phyloP scores from a whole-genome alignment of 2,329 filamentous ascomycete species.

The Emergomyces pasteurianus region DNA sequence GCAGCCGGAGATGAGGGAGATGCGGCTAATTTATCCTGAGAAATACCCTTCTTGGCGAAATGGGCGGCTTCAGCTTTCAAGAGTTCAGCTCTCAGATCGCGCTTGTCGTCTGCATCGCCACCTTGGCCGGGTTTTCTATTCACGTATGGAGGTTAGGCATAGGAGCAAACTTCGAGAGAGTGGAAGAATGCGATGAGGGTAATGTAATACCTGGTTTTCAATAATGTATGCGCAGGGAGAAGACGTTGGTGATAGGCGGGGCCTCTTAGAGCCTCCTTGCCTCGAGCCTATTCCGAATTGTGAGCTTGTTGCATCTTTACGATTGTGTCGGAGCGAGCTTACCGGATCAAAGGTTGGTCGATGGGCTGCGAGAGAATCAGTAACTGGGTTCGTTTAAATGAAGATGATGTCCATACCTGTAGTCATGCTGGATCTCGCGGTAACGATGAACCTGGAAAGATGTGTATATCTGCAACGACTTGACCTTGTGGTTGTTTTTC shows the following conservation, averaged over 20 bases:
- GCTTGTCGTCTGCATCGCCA: constrained; percentile 58
- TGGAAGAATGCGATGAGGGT: not conserved
- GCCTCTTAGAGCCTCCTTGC: constrained; percentile 88
- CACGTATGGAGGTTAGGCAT: constrained; percentile 6
- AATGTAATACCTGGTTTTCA: constrained; percentile 62
- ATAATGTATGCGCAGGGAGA: constrained; percentile 80
- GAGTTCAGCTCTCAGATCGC: constrained; percentile 81
- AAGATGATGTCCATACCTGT: constrained; percentile 23
- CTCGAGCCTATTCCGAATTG: constrained; percentile 54
- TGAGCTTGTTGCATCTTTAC: constrained; percentile 17
- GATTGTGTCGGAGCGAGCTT: constrained; percentile 14
- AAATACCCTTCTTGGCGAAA: constrained; percentile 66
- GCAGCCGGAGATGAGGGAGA: constrained; percentile 15
- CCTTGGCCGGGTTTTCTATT: constrained; percentile 74
- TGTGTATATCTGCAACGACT: not conserved
- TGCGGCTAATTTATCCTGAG: constrained; percentile 26
- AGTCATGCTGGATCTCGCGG: constrained; percentile 24
- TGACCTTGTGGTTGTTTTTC: not conserved
- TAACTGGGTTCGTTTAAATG: not conserved
- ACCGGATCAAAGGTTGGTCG: constrained; percentile 95
- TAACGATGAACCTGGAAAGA: not conserved
- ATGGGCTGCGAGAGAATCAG: constrained; percentile 40
- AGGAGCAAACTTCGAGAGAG: not conserved
- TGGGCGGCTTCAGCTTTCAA: constrained; percentile 78
- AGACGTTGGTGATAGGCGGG: constrained; percentile 94